Base-by-base conservation (phyloP, 768 basidiomycete species). In the Boletus tylopilopsis region DNA sequence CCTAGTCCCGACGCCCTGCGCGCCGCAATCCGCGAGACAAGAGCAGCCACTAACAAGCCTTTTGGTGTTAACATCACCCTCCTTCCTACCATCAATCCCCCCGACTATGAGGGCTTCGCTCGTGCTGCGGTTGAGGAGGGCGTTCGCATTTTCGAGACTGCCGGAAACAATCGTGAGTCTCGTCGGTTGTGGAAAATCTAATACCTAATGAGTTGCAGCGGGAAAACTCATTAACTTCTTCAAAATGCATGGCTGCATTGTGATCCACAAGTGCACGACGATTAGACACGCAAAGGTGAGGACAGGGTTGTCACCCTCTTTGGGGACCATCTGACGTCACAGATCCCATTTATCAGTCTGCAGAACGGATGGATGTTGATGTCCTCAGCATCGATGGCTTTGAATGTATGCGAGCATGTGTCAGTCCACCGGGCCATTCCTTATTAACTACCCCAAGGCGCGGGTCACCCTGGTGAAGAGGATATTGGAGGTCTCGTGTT, bases 381-480 rank as follows among this genome's bases (percentile, higher is more conserved):
- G 72, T 90, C 24, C 59, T 94, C 23, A 91, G 90, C 55, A 93
- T 94, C 24, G 93, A 94, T 50, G 91, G 93, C 0, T 89, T 94
- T 53, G 92, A 94, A 75, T 94, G 91, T 89, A 51, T 36, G 79
- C 47, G 19, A 47, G 44, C 23, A 24, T 53, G 6, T 23, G 27
- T 22, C 32, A 32, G 45, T 34, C 43, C 23, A 22, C n/a, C n/a
- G 11, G 42, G 18, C 12, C 33, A 42, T 46, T 45, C 36, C 42
- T 44, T 53, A 54, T 59, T 52, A 49, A 35, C 15, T 5, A 19
- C 41, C 2, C 12, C n/a, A 60, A 92, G 90, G 90, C 62, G 94
- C 92, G 25, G 94, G 94, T 22, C 91, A 94, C 67, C 92, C 92
- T 16, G 94, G 94, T 53, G 94, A 96, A 63, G 90, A 95, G 36